These are phyloP conservation scores for Drosera capensis DNA, from an alignment of 148 eudicot species.

Conservation along the genomic window DNA sequence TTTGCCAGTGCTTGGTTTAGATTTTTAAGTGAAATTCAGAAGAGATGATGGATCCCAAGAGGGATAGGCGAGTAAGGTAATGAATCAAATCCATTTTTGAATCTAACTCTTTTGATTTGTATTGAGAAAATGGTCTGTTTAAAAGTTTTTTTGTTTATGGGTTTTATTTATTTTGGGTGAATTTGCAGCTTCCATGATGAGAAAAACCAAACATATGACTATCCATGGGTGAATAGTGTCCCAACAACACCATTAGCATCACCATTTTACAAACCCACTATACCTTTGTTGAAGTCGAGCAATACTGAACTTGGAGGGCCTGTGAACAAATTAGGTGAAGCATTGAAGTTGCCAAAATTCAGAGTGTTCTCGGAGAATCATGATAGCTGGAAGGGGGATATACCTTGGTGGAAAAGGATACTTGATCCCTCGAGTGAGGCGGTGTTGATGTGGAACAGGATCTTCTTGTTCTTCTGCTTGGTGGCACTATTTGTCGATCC, in stretches of 20 bases:
- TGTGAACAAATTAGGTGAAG: conserved; percentile 14
- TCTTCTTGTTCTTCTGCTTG: conserved; percentile 7
- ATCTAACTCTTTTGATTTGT: neutral
- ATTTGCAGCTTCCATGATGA: conserved; percentile 1
- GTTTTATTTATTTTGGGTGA: neutral
- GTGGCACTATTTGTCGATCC: conserved; percentile 8
- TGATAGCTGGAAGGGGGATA: conserved; percentile 2
- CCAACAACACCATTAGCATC: conserved; percentile 10
- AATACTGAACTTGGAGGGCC: conserved; percentile 5
- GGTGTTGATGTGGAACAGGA: conserved; percentile 7
- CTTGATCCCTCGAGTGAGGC: conserved; percentile 8
- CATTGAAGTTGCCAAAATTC: conserved; percentile 6
- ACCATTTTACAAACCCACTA: conserved; percentile 12
- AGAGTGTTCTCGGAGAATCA: conserved; percentile 5
- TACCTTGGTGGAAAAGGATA: conserved; percentile 22
- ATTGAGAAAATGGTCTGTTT: neutral
- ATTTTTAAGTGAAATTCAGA: too few relatives aligned
- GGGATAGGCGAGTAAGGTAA: conserved; percentile 21
- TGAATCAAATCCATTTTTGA: neutral
- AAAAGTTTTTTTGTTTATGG: neutral
- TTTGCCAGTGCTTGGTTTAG: too few relatives aligned
- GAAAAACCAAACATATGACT: conserved; percentile 3
- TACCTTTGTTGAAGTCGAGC: conserved; percentile 11
- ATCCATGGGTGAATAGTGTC: conserved; percentile 12
- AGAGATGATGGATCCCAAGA: conserved; percentile 11